Conservation (phyloP, 1,284 basidiomycete species). For the Prillingera fragicola region DNA sequence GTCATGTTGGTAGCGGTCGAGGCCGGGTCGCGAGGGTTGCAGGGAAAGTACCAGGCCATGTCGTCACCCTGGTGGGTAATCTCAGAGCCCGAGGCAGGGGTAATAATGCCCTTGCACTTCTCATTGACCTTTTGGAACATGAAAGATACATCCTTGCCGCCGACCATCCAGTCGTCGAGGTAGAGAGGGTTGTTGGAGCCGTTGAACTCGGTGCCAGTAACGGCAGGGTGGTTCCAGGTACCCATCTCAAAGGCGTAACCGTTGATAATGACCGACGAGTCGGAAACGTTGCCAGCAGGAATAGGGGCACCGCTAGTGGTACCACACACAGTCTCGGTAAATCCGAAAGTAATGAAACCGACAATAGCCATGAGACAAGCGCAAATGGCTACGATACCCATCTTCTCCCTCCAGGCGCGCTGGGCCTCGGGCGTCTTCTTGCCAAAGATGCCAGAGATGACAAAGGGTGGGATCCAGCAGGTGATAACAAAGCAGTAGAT, state of each 20-base stretch:
- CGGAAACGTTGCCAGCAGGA: slow-evolving; percentile 70
- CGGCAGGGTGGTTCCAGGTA: slow-evolving; percentile 72
- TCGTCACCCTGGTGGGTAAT: slow-evolving; percentile 55
- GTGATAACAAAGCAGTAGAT: slow-evolving; percentile 89
- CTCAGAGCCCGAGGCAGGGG: slow-evolving; percentile 58
- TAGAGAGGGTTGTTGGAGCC: slow-evolving; percentile 78
- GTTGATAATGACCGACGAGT: slow-evolving; percentile 82
- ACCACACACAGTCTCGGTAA: slow-evolving; percentile 90
- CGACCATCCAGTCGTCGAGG: slow-evolving; percentile 67
- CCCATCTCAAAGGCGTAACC: slow-evolving; percentile 90
- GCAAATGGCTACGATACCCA: slow-evolving; percentile 83
- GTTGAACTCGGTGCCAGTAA: slow-evolving; percentile 59
- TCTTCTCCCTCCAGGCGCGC: slow-evolving; percentile 94
- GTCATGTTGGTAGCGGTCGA: slow-evolving; percentile 65
- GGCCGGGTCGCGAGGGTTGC: slow-evolving; percentile 76
- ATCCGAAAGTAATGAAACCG: slow-evolving; percentile 99
- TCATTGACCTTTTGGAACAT: slow-evolving; percentile 89
- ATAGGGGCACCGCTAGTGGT: slow-evolving; percentile 67
- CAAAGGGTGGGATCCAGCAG: slow-evolving; percentile 68
- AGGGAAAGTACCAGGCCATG: slow-evolving; percentile 85
- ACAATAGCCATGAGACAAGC: slow-evolving; percentile 78
- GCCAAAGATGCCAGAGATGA: slow-evolving; percentile 58
- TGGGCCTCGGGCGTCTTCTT: slow-evolving; percentile 89
- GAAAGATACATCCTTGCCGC: slow-evolving; percentile 83
- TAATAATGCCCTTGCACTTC: slow-evolving; percentile 72